A percentile compares a stretch with the other conserved stretches of the same genome.
phyloP scores from a whole-genome alignment of 352 stramenopile species.

The Pythium plurisporium region DNA sequence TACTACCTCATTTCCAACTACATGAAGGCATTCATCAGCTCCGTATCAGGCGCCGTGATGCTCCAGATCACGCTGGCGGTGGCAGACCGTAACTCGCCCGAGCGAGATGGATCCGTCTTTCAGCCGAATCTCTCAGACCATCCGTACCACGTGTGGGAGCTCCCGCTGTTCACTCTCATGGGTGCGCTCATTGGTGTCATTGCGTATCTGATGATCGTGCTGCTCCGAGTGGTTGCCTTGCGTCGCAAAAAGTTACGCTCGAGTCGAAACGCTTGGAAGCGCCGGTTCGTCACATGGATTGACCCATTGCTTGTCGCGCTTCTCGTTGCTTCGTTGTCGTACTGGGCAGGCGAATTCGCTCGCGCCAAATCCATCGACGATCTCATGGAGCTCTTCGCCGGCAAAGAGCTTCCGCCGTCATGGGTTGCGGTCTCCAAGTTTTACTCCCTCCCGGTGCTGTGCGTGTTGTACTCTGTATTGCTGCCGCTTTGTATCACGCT shows the following conservation, averaged over 20 bases:
- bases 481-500: slow-evolving; percentile 82
- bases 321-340: slow-evolving; percentile 60
- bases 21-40: slow-evolving; percentile 86
- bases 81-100: slow-evolving; percentile 46
- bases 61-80: slow-evolving; percentile 63
- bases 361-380: slow-evolving; percentile 52
- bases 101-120: slow-evolving; percentile 45
- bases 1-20: slow-evolving; percentile 90
- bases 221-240: slow-evolving; percentile 48
- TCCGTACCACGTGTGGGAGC: slow-evolving; percentile 64
- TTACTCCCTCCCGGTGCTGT: slow-evolving; percentile 51
- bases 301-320: slow-evolving; percentile 63
- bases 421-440: slow-evolving; percentile 66
- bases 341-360: slow-evolving; percentile 65
- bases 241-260: slow-evolving; percentile 24
- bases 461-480: slow-evolving; percentile 49
- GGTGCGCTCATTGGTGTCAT: slow-evolving; percentile 56
- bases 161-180: slow-evolving; percentile 63
- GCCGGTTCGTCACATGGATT: slow-evolving; percentile 52
- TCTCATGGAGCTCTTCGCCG: slow-evolving; percentile 59
- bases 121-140: slow-evolving; percentile 43
- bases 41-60: slow-evolving; percentile 72
- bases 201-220: slow-evolving; percentile 49
- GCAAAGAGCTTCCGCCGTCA: slow-evolving; percentile 31
- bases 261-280: slow-evolving; percentile 45